These are phyloP conservation scores for Marchantia paleacea DNA, from an alignment of 225 moss, liverwort and hornwort genomes.

Conservation along the genomic window DNA sequence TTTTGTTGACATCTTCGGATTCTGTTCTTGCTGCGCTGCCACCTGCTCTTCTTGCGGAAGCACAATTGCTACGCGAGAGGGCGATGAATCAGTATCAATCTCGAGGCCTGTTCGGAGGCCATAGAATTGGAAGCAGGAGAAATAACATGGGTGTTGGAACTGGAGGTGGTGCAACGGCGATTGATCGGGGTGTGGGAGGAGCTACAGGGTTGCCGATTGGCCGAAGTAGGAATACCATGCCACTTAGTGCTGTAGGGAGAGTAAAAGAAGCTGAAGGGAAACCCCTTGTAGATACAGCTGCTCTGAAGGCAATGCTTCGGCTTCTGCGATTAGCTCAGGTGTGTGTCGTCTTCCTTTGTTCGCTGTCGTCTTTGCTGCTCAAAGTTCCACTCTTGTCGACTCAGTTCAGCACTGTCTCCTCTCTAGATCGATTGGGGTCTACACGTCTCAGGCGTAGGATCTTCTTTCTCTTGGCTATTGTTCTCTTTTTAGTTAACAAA, in stretches of 20 bases:
- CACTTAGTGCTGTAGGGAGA: slow-evolving; percentile 50
- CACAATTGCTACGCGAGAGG: slow-evolving; percentile 80
- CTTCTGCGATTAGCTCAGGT: slow-evolving; percentile 90
- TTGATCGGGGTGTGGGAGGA: slow-evolving; percentile 49
- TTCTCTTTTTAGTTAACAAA: neutral
- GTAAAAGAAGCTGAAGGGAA: slow-evolving; percentile 89
- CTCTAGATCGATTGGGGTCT: too few species aligned
- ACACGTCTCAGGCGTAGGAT: too few species aligned
- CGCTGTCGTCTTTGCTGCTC: neutral
- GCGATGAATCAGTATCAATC: slow-evolving; percentile 95
- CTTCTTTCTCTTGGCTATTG: too few species aligned
- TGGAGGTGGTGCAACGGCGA: slow-evolving; percentile 39
- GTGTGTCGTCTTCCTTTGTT: neutral
- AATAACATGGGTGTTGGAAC: slow-evolving; percentile 62
- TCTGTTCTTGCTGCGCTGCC: slow-evolving; percentile 87
- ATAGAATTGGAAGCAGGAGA: slow-evolving; percentile 71
- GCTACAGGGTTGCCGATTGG: slow-evolving; percentile 59
- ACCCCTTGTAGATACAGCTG: slow-evolving; percentile 74
- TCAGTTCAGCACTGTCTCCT: neutral
- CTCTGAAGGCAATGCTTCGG: slow-evolving; percentile 77
- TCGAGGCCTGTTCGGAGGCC: slow-evolving; percentile 79
- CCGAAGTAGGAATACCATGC: slow-evolving; percentile 53
- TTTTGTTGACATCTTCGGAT: slow-evolving; percentile 83
- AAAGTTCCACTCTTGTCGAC: neutral
- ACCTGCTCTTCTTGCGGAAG: slow-evolving; percentile 92